These are phyloP conservation scores for Xylaria scruposa DNA, from an alignment of 495 filamentous ascomycete species.

Conservation along the genomic window DNA sequence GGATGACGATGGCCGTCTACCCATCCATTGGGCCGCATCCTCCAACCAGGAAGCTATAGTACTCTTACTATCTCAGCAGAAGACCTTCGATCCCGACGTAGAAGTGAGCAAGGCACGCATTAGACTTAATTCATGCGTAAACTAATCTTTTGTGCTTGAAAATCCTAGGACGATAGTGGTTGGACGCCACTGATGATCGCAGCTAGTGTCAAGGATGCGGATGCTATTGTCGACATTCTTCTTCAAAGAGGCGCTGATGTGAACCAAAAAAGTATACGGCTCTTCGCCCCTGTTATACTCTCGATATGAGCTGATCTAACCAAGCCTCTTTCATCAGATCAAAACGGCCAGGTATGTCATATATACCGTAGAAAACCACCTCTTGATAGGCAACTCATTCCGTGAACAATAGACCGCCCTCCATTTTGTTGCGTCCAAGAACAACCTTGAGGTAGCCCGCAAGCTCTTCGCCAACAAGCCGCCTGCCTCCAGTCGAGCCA, in stretches of 20 bases:
- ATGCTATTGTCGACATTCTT: constrained; percentile 73
- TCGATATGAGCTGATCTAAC: constrained; percentile 14
- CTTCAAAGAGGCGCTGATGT: constrained; percentile 84
- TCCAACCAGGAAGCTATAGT: constrained; percentile 81
- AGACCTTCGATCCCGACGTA: constrained; percentile 86
- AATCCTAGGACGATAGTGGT: constrained; percentile 75
- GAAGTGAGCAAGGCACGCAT: constrained; percentile 58
- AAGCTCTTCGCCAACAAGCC: constrained; percentile 74
- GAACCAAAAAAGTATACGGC: constrained; percentile 71
- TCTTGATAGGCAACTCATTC: constrained; percentile 6
- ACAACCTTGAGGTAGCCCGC: constrained; percentile 79
- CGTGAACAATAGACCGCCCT: constrained; percentile 70
- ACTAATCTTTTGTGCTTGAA: constrained; percentile 3
- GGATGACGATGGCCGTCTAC: constrained; percentile 89
- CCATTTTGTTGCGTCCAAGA: constrained; percentile 91
- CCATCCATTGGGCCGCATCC: constrained; percentile 94
- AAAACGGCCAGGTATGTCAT: constrained; percentile 62
- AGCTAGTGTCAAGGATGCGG: constrained; percentile 74
- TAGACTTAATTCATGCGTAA: constrained; percentile 3
- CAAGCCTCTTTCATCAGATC: constrained; percentile 40
- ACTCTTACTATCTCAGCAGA: constrained; percentile 68
- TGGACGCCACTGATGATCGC: constrained; percentile 98
- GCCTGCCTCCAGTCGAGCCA: constrained; percentile 77
- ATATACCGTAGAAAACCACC: background rate
- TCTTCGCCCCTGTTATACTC: background rate